phyloP scores from a whole-genome alignment of 164 flowering plant species.

The Pachysandra terminalis region DNA sequence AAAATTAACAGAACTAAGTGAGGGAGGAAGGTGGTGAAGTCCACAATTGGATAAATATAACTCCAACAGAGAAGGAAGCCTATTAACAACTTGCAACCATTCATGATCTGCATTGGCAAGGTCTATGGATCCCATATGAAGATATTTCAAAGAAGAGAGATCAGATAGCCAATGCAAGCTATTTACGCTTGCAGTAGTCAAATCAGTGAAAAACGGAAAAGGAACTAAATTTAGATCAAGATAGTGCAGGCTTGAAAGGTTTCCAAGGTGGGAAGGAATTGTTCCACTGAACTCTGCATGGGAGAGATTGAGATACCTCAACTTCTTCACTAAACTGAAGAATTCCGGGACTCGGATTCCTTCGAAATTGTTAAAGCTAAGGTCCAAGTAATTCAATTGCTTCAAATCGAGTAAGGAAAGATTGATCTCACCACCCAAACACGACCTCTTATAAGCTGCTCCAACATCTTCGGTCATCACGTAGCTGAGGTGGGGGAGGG shows the following conservation, averaged over 20 bases:
- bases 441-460: too few species aligned
- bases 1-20: neutral
- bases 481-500: too few species aligned
- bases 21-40: neutral
- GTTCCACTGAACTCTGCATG: neutral
- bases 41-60: slow-evolving; percentile 12
- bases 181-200: neutral
- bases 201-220: neutral
- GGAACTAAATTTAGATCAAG: slow-evolving; percentile 12
- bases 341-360: slow-evolving; percentile 15
- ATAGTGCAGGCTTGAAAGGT: slow-evolving; percentile 14
- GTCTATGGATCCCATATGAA: slow-evolving; percentile 13
- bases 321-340: slow-evolving; percentile 2
- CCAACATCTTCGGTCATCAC: too few species aligned
- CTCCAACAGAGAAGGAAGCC: slow-evolving; percentile 23
- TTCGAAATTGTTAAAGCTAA: slow-evolving; percentile 20
- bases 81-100: slow-evolving; percentile 21
- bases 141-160: slow-evolving; percentile 20
- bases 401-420: slow-evolving; percentile 17
- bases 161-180: slow-evolving; percentile 19
- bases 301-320: slow-evolving; percentile 18
- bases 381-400: slow-evolving; percentile 16
- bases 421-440: slow-evolving; percentile 8
- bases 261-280: slow-evolving; percentile 18
- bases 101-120: slow-evolving; percentile 2